Evolutionary conservation across 805 yeast species (phyloP), one percentile per base, ranked within the genome.

Genomic region (Yarrowia porcina): DNA sequence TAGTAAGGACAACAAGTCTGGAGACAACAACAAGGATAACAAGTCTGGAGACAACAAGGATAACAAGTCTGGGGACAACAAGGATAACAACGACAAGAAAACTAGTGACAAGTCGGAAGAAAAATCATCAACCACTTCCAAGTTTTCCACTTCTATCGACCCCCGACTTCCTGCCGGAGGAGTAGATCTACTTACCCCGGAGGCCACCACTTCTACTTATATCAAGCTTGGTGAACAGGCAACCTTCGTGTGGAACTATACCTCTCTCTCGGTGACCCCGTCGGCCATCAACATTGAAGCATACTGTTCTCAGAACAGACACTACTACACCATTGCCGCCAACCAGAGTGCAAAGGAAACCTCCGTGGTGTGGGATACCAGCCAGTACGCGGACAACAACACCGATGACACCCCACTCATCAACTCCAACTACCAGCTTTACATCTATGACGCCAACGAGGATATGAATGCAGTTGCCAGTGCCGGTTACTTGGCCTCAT

Each of bases 241-340:
- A 20, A 75, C 80, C 7, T 76, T 77, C 64, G 68, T 72, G 32
- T 76, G 80, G 80, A 69, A 71, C 32, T 76, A 72, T 65, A 75
- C 79, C 13, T 67, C 69, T 61, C 69, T 76, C 15, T 42, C 61
- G 3, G 69, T 73, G n/a, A 69, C 76, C 9, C 80, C 80, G 0
- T 64, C 69, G 9, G 74, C 73, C 0, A 64, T 77, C 45, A 75
- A 77, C 57, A 71, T 76, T 36, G 76, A 74, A 63, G 76, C 76
- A 5, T 67, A 67, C 47, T 77, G 80, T 69, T 68, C 76, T 1
- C 57, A 64, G 50, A 77, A 76, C 67, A 56, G 65, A 28, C 71
- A 75, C 63, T 71, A 75, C 7, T 74, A 74, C 63, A 76, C 79
- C 5, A 61, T 76, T 28, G 76, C 79, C 2, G 65, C 63, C 3